Evolutionary conservation across 208 protist genomes (phyloP).

Genomic region (Wallacemonas rigidus): DNA sequence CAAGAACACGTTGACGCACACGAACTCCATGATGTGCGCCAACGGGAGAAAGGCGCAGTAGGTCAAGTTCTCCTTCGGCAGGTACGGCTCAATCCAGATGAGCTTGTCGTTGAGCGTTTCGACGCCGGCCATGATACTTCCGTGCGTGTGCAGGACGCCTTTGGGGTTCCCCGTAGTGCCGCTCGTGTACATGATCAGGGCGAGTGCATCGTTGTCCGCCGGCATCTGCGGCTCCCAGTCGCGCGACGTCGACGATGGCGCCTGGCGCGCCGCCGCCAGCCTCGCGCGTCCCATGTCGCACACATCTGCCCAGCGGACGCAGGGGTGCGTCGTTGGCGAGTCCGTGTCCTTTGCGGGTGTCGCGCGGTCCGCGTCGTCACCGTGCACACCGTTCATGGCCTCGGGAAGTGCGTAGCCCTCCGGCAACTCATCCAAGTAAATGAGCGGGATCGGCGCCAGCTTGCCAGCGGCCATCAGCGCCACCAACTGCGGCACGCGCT

Average conservation of each 20-base stretch:
- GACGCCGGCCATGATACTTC: constrained; percentile 32
- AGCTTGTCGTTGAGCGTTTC: constrained; percentile 17
- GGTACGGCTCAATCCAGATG: constrained; percentile 30
- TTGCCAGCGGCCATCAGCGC: constrained; percentile 23
- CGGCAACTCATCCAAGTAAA: constrained; percentile 33
- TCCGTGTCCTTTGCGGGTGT: constrained; percentile 14
- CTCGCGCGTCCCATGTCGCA: constrained; percentile 20
- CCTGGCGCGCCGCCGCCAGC: not conserved
- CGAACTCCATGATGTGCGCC: constrained; percentile 82
- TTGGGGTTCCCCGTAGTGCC: constrained; percentile 75
- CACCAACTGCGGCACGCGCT: constrained; percentile 29
- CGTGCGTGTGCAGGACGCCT: constrained; percentile 64
- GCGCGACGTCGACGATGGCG: constrained; percentile 27
- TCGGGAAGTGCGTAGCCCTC: constrained; percentile 23
- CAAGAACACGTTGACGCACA: constrained; percentile 42
- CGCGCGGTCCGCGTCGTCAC: constrained; percentile 9
- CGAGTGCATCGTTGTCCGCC: constrained; percentile 16
- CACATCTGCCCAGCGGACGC: constrained; percentile 37
- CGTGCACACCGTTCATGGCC: constrained; percentile 11
- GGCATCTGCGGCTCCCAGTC: constrained; percentile 14
- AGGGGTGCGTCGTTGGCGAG: not conserved
- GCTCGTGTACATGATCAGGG: constrained; percentile 77
- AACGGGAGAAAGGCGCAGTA: constrained; percentile 74
- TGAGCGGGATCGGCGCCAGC: constrained; percentile 21
- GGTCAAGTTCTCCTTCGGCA: constrained; percentile 30